Evolutionary conservation across 1,139 yeast genomes (phyloP).

Genomic region (Suhomyces coccinellae): DNA sequence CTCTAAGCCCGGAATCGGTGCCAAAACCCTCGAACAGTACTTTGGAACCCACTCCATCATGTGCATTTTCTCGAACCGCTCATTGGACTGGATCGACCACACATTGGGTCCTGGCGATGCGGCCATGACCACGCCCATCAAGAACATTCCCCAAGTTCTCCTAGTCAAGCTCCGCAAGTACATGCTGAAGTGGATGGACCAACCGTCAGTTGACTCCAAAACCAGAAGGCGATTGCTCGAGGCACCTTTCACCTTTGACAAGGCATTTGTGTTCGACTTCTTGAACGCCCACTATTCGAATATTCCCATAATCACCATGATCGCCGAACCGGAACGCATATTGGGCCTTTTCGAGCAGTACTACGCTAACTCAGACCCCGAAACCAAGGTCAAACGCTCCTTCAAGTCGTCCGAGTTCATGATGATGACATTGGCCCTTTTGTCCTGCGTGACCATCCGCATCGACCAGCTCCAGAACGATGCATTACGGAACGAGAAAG

Average conservation of each 20-base stretch:
- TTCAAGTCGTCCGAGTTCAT: constrained; percentile 33
- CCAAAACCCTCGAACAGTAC: constrained; percentile 20
- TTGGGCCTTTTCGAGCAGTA: constrained; percentile 18
- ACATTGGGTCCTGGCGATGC: constrained; percentile 26
- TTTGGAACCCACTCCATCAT: constrained; percentile 43
- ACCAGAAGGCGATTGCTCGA: constrained; percentile 22
- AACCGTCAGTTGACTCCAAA: constrained; percentile 27
- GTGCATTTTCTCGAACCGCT: constrained; percentile 38
- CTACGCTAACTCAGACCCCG: constrained; percentile 14
- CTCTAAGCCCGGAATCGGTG: background rate
- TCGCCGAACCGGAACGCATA: constrained; percentile 14
- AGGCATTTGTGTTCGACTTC: constrained; percentile 24
- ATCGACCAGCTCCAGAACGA: constrained; percentile 16
- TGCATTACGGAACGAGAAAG: background rate
- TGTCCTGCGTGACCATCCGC: constrained; percentile 27
- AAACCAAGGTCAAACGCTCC: constrained; percentile 9
- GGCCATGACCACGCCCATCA: constrained; percentile 29
- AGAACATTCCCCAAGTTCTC: constrained; percentile 32
- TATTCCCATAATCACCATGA: constrained; percentile 12
- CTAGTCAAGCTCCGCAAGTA: constrained; percentile 22
- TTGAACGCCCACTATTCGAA: constrained; percentile 22
- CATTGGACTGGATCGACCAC: constrained; percentile 35
- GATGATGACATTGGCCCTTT: constrained; percentile 33
- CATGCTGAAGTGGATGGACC: constrained; percentile 37
- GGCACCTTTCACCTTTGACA: constrained; percentile 32